Conservation (phyloP, 805 yeast genomes). For the Pichia gijzeniarum region DNA sequence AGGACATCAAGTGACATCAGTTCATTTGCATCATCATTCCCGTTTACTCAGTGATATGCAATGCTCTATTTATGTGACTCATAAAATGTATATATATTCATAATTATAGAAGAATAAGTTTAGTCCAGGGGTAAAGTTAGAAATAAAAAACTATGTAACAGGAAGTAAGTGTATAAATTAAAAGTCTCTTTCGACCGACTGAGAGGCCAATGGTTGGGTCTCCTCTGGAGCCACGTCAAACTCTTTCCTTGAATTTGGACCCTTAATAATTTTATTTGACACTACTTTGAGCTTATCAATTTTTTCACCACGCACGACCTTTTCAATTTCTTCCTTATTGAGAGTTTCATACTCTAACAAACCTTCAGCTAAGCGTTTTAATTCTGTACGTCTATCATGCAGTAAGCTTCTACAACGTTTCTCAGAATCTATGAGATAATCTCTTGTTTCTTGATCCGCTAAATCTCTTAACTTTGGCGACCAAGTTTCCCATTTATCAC, state of each 20-base stretch:
- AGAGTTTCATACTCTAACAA: slow-evolving; percentile 92
- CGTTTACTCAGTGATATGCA: slow-evolving; percentile 6
- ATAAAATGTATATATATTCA: too few species aligned
- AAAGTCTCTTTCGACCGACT: background rate
- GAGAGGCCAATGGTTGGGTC: slow-evolving; percentile 7
- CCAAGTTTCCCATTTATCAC: slow-evolving; percentile 95
- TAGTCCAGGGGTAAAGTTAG: too few species aligned
- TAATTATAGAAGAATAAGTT: too few species aligned
- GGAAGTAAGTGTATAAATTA: background rate
- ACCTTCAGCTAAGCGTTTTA: slow-evolving; percentile 87
- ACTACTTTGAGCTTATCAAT: slow-evolving; percentile 61
- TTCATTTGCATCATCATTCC: slow-evolving; percentile 11
- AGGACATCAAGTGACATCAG: slow-evolving; percentile 8
- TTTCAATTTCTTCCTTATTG: slow-evolving; percentile 84
- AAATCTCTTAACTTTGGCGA: slow-evolving; percentile 78
- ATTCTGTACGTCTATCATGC: slow-evolving; percentile 54
- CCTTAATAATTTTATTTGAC: slow-evolving; percentile 69
- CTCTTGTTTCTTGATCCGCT: slow-evolving; percentile 90
- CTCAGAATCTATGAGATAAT: slow-evolving; percentile 67
- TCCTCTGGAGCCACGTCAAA: slow-evolving; percentile 32
- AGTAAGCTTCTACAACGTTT: slow-evolving; percentile 69
- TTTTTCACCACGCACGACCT: slow-evolving; percentile 73
- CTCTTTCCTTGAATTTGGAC: slow-evolving; percentile 28
- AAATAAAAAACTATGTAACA: slow-evolving; percentile 5
- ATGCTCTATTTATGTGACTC: background rate